Conservation (phyloP, 768 basidiomycete genomes). For the Amyloporia xantha region DNA sequence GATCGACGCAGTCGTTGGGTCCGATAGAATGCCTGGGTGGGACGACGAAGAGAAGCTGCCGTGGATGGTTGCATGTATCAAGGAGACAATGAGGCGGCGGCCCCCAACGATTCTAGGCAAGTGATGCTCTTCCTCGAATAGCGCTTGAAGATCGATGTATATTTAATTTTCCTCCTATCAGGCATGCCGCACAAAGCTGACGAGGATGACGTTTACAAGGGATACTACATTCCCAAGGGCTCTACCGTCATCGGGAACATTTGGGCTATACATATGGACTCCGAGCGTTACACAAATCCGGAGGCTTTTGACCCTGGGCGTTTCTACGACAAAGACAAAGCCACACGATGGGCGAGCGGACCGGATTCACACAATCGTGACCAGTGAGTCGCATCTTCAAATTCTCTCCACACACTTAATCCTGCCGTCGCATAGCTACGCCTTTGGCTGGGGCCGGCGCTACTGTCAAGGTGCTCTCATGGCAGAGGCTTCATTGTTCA, state of each 20-base stretch:
- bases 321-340: conserved; percentile 8
- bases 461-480: conserved; percentile 14
- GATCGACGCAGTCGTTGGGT: conserved; percentile 43
- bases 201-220: conserved; percentile 22
- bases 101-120: conserved; percentile 2
- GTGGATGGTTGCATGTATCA: conserved; percentile 48
- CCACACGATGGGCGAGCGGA: conserved; percentile 10
- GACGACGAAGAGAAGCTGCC: conserved; percentile 45
- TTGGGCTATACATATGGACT: conserved; percentile 20
- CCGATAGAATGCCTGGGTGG: conserved; percentile 46
- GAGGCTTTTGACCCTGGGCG: conserved; percentile 17
- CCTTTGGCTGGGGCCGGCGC: conserved; percentile 16
- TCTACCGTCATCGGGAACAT: conserved; percentile 18
- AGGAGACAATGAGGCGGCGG: conserved; percentile 26
- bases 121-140: background rate
- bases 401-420: background rate
- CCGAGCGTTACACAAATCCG: conserved; percentile 16
- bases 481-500: conserved; percentile 15
- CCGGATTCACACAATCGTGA: conserved; percentile 4
- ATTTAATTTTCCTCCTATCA: background rate
- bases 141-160: too few species aligned
- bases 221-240: conserved; percentile 22
- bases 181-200: conserved; percentile 17
- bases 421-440: conserved; percentile 8
- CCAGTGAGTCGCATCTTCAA: conserved; percentile 1